Evolutionary conservation across 768 basidiomycete genomes (phyloP).

Genomic region (Xerocomellus chrysenteron): DNA sequence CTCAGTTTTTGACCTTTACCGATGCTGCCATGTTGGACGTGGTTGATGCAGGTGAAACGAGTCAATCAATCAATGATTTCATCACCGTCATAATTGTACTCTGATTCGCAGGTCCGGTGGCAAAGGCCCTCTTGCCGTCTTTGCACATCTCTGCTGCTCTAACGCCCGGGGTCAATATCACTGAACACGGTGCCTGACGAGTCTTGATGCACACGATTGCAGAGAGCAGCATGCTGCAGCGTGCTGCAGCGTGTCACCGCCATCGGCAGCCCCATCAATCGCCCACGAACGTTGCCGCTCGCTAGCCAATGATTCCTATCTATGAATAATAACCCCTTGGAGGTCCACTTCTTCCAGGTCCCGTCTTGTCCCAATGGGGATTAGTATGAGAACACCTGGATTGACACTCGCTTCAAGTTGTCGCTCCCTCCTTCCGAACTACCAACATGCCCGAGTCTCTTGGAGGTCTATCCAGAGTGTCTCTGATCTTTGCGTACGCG

Average conservation of each 20-base stretch:
- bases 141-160: neutral
- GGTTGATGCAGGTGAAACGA: neutral
- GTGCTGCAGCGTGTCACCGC: neutral
- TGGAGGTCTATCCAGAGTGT: slow-evolving; percentile 50
- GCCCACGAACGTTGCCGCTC: slow-evolving; percentile 22
- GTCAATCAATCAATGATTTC: neutral
- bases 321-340: neutral
- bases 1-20: neutral
- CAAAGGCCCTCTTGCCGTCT: neutral
- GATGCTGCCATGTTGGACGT: neutral
- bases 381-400: slow-evolving; percentile 8
- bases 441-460: slow-evolving; percentile 18
- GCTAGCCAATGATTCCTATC: slow-evolving; percentile 13
- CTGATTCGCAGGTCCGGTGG: neutral
- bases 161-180: too few relatives aligned
- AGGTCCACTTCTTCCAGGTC: neutral
- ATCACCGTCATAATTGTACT: neutral
- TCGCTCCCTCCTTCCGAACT: neutral
- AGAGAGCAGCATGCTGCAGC: neutral
- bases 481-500: slow-evolving; percentile 81
- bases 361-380: neutral
- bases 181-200: neutral
- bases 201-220: neutral
- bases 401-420: neutral
- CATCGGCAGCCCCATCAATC: neutral